Conservation (phyloP, 1,284 basidiomycete species). For the Ceratobasidium papillatum region DNA sequence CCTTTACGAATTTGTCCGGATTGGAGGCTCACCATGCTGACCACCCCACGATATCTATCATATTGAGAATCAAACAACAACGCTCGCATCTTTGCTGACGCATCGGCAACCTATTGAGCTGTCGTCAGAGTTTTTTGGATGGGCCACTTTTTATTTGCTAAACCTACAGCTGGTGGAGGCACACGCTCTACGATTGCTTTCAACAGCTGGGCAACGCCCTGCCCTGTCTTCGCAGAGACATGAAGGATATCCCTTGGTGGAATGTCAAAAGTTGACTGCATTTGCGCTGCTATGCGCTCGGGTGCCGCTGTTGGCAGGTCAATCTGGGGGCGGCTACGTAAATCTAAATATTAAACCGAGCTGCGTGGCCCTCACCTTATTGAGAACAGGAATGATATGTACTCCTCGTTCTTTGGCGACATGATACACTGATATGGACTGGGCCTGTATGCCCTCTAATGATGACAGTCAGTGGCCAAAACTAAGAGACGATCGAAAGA, state of each 20-base stretch:
- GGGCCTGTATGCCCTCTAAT: constrained; percentile 91
- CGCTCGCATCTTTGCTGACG: constrained; percentile 65
- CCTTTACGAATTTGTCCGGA: constrained; percentile 64
- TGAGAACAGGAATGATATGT: constrained; percentile 90
- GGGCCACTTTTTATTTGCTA: constrained; percentile 42
- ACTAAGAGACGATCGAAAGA: neutral
- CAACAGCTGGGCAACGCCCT: constrained; percentile 68
- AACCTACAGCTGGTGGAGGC: constrained; percentile 70
- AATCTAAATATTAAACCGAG: constrained; percentile 45
- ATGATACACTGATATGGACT: constrained; percentile 95
- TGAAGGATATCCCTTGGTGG: constrained; percentile 74
- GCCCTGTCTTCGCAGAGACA: constrained; percentile 93
- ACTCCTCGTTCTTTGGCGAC: constrained; percentile 84
- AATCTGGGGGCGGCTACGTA: constrained; percentile 61
- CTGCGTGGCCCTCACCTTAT: constrained; percentile 70
- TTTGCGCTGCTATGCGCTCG: constrained; percentile 79
- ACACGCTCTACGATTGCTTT: constrained; percentile 83
- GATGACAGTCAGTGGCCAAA: neutral
- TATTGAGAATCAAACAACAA: constrained; percentile 96
- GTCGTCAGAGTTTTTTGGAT: constrained; percentile 16
- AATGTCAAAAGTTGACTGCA: constrained; percentile 82
- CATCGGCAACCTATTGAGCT: constrained; percentile 30
- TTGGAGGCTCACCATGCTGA: constrained; percentile 84
- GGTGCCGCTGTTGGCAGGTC: constrained; percentile 89
- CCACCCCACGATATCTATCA: constrained; percentile 95